Conservation (phyloP, 2,329 filamentous ascomycete genomes). For the Aspergillus piperis region DNA sequence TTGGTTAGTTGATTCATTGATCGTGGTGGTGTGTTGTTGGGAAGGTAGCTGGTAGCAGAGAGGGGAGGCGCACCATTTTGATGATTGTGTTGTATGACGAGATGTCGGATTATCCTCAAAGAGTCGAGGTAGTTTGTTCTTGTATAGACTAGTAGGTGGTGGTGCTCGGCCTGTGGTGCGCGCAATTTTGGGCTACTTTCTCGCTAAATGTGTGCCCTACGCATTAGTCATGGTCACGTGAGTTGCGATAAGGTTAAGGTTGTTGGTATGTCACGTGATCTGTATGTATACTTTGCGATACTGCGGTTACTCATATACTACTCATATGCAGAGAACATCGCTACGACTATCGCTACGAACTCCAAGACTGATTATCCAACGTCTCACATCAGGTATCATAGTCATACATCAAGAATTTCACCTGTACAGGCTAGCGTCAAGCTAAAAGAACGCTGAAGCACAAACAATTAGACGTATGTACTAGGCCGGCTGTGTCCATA, state of each 20-base stretch:
- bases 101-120: slow-evolving; percentile 58
- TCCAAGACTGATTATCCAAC: not conserved
- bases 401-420: slow-evolving; percentile 42
- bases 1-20: slow-evolving; percentile 19
- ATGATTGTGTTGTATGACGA: slow-evolving; percentile 34
- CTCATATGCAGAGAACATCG: not conserved
- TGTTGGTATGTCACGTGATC: not conserved
- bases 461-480: slow-evolving; percentile 43
- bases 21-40: not conserved
- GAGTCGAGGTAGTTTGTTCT: slow-evolving; percentile 40
- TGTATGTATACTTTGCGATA: not conserved
- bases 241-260: not conserved
- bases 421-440: slow-evolving; percentile 30
- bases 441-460: slow-evolving; percentile 25
- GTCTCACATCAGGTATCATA: slow-evolving; percentile 42
- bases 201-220: slow-evolving; percentile 34
- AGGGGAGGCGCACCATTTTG: slow-evolving; percentile 47
- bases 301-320: not conserved
- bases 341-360: not conserved
- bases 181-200: slow-evolving; percentile 25
- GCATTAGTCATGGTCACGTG: slow-evolving; percentile 17
- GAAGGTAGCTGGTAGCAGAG: not conserved
- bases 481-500: slow-evolving; percentile 38
- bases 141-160: slow-evolving; percentile 26
- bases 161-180: slow-evolving; percentile 23